A percentile compares a stretch with the other conserved stretches of the same genome.
These are phyloP conservation scores for Saccharomyces paradoxus DNA, from an alignment of 805 yeast species.

Conservation along the genomic window DNA sequence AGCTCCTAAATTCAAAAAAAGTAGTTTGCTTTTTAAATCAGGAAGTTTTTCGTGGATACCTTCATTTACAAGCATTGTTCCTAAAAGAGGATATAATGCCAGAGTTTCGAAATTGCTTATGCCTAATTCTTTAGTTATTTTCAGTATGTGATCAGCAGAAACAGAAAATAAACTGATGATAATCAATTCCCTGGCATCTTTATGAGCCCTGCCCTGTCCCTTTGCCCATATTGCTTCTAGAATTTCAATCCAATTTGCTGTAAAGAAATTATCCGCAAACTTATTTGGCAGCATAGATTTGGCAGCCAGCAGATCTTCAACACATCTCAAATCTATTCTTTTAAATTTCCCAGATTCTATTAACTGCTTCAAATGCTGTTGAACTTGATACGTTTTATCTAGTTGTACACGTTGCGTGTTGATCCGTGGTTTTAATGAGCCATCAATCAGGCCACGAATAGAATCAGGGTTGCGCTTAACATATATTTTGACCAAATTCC, in stretches of 20 bases:
- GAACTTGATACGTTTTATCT: slow-evolving; percentile 37
- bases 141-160: slow-evolving; percentile 36
- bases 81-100: slow-evolving; percentile 44
- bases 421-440: slow-evolving; percentile 32
- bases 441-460: slow-evolving; percentile 49
- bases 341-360: slow-evolving; percentile 42
- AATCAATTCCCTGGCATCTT: slow-evolving; percentile 40
- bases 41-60: slow-evolving; percentile 42
- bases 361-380: slow-evolving; percentile 42
- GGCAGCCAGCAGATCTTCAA: slow-evolving; percentile 35
- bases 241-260: slow-evolving; percentile 47
- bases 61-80: slow-evolving; percentile 44
- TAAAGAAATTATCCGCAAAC: slow-evolving; percentile 51
- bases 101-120: slow-evolving; percentile 38
- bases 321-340: slow-evolving; percentile 37
- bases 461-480: slow-evolving; percentile 34
- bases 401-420: slow-evolving; percentile 27
- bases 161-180: slow-evolving; percentile 45
- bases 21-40: slow-evolving; percentile 43
- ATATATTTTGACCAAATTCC: slow-evolving; percentile 58
- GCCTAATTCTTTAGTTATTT: slow-evolving; percentile 36
- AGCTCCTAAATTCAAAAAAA: slow-evolving; percentile 32
- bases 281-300: slow-evolving; percentile 19
- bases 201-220: slow-evolving; percentile 47
- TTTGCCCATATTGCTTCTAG: slow-evolving; percentile 51